Base-by-base conservation (phyloP, 2,329 filamentous ascomycete species). In the Scedosporium boydii region DNA sequence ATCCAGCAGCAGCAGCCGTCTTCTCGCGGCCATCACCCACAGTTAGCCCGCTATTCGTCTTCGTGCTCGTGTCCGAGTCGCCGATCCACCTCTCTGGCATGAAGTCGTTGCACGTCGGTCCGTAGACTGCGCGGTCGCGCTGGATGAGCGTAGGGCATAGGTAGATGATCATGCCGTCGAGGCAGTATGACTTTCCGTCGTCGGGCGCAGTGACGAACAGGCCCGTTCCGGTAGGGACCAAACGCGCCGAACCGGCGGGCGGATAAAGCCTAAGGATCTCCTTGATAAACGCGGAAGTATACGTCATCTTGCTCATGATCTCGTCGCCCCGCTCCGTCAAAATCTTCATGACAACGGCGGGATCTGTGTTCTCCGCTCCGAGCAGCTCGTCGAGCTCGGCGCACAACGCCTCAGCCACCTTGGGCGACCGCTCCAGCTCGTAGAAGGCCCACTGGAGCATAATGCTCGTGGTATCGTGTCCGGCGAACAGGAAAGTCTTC, bases 401-500 rank as follows among this genome's bases (percentile, higher is more conserved):
- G 2, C 70, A 68, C 1, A 78, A 64, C 0, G 69, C 67, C 18
- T 63, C 59, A 16, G 71, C 66, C 0, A 67, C 71, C 1, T 63
- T 63, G 0, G 76, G 74, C 0, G 70, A 69, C 3, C 69, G 69
- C 3, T 71, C 70, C 0, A 78, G 69, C 62, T 76, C 70, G 64
- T 77, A 76, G 23, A 74, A 69, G 0, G 68, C 65, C 73, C 74
- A 77, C 9, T 72, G 68, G 1, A 77, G 66, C 1, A 72, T 66
- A 63, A 71, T 73, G 42, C 71, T 72, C 1, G 75, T 76, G 3
- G 76, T 77, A 64, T 78, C 75, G 55, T 77, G 76, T 3, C 76
- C 75, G 2, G 74, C 75, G 46, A 78, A 75, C 12, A 77, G 66
- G 64, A 78, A 77, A 0, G 72, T 71, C 59, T 73, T 74, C 38